These are phyloP conservation scores for Trichosanthes cucumerina DNA, from an alignment of 306 rosid species.

Conservation along the genomic window DNA sequence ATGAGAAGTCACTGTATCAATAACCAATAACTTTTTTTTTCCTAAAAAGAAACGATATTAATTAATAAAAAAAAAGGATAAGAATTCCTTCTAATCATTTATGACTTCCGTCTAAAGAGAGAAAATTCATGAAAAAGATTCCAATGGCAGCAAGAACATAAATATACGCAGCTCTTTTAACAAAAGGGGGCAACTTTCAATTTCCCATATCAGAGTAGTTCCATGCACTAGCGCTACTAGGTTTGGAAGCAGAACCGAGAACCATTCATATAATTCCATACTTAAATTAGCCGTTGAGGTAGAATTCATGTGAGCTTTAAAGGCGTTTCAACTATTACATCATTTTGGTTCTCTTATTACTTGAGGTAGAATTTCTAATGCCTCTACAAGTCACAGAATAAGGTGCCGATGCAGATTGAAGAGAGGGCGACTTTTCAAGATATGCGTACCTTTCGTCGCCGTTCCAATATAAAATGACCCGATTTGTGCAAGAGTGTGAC, in stretches of 20 bases:
- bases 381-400: conserved; percentile 60
- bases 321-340: conserved; percentile 20
- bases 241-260: not conserved
- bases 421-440: conserved; percentile 77
- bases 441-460: conserved; percentile 54
- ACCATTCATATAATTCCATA: not conserved
- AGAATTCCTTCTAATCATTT: not conserved
- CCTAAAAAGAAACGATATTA: not conserved
- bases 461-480: conserved; percentile 74
- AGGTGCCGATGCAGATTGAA: conserved; percentile 57
- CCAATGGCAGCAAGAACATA: not conserved
- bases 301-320: not conserved
- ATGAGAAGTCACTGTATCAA: not conserved
- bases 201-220: not conserved
- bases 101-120: not conserved
- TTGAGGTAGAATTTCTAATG: conserved; percentile 52
- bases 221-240: not conserved
- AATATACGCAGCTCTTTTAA: not conserved
- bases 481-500: conserved; percentile 88
- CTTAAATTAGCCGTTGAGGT: not conserved
- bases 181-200: not conserved
- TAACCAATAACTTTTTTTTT: not conserved
- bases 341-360: conserved; percentile 38
- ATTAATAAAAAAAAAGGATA: not conserved
- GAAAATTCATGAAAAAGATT: not conserved